Evolutionary conservation across 2,329 filamentous ascomycete species (phyloP).

Genomic region (Colletotrichum tamarilloi): DNA sequence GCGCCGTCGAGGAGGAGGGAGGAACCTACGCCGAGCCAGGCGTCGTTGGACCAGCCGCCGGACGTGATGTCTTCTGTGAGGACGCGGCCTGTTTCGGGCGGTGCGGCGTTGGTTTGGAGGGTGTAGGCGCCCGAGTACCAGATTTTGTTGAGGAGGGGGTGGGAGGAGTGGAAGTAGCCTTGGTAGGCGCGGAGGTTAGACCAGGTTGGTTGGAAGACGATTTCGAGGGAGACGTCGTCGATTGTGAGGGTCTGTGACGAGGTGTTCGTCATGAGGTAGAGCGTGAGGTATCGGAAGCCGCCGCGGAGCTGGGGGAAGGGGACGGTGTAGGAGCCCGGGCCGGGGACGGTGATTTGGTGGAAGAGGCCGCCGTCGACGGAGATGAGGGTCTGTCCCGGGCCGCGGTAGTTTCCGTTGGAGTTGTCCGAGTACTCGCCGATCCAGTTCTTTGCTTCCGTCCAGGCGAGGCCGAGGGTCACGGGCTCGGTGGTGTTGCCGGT

Average conservation of each 20-base stretch:
- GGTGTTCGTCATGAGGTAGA: conserved; percentile 46
- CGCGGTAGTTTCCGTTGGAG: conserved; percentile 57
- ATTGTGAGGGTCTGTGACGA: conserved; percentile 43
- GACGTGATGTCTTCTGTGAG: conserved; percentile 33
- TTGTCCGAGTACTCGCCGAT: conserved; percentile 58
- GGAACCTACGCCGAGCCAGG: conserved; percentile 44
- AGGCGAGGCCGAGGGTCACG: conserved; percentile 56
- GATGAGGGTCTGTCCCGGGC: conserved; percentile 41
- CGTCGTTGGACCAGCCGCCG: conserved; percentile 46
- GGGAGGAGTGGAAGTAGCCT: conserved; percentile 63
- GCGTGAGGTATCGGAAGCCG: conserved; percentile 64
- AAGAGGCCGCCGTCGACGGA: conserved; percentile 57
- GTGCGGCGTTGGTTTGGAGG: conserved; percentile 48
- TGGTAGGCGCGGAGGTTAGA: conserved; percentile 61
- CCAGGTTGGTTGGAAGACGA: conserved; percentile 54
- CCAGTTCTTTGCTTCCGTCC: conserved; percentile 59
- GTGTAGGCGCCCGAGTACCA: conserved; percentile 64
- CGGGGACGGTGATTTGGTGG: conserved; percentile 48
- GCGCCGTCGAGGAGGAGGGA: conserved; percentile 62
- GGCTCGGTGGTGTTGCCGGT: conserved; percentile 47
- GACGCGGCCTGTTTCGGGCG: conserved; percentile 36
- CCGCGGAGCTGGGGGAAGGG: conserved; percentile 56
- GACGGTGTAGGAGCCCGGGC: conserved; percentile 44
- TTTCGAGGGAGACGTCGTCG: conserved; percentile 43
- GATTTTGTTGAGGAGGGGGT: conserved; percentile 62